Evolutionary conservation across 2,329 filamentous ascomycete species (phyloP).

Genomic region (Colletotrichum camelliae): DNA sequence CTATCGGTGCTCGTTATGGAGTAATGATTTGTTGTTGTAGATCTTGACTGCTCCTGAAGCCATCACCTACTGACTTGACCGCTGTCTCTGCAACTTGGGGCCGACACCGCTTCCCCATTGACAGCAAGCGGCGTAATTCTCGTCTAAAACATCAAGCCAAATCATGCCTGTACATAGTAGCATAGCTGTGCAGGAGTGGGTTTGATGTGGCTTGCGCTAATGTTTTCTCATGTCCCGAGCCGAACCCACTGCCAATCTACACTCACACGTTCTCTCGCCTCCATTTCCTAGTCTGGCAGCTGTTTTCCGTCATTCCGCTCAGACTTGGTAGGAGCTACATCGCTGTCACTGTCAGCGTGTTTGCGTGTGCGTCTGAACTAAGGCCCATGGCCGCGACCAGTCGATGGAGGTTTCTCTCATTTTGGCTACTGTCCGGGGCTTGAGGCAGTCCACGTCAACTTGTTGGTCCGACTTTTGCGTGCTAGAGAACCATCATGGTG

Average conservation of each 20-base stretch:
- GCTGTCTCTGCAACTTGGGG: not conserved
- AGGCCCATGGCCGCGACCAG: not conserved
- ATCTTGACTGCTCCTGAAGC: not conserved
- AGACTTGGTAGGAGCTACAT: not conserved
- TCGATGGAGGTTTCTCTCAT: not conserved
- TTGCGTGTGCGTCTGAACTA: not conserved
- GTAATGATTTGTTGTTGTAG: not conserved
- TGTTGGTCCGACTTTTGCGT: not conserved
- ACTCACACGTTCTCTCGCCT: slow-evolving; percentile 6
- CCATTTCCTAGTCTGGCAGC: slow-evolving; percentile 7
- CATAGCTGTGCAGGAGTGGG: not conserved
- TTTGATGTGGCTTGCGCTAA: slow-evolving; percentile 7
- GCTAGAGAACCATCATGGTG: not conserved
- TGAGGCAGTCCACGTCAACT: too few species aligned
- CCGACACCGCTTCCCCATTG: not conserved
- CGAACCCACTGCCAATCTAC: not conserved
- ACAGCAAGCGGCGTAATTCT: not conserved
- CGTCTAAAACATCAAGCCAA: not conserved
- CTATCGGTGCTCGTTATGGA: too few species aligned
- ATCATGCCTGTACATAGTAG: not conserved
- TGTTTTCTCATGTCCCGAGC: not conserved
- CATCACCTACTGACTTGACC: not conserved
- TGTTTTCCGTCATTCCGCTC: not conserved
- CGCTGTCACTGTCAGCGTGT: not conserved
- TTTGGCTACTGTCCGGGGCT: not conserved